A percentile compares a stretch with the other conserved stretches of the same genome.
phyloP scores from a whole-genome alignment of 495 filamentous ascomycete genomes.

The Friedmanniomyces endolithicus region DNA sequence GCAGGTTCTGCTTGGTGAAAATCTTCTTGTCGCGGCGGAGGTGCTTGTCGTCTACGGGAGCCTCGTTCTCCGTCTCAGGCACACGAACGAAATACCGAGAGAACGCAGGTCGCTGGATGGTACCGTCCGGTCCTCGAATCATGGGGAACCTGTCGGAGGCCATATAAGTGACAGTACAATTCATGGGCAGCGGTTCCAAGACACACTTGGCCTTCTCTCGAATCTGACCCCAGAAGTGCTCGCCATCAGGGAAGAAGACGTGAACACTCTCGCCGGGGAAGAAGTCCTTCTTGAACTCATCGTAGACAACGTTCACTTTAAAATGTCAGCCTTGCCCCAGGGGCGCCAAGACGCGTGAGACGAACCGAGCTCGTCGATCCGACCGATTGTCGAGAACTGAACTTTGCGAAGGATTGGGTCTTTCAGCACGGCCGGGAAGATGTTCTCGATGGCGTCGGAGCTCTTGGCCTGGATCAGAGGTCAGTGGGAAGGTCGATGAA shows the following conservation, averaged over 20 bases:
- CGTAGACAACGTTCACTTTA: slow-evolving; percentile 54
- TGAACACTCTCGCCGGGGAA: slow-evolving; percentile 83
- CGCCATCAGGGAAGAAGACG: slow-evolving; percentile 55
- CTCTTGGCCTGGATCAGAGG: slow-evolving; percentile 51
- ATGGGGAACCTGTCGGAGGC: neutral
- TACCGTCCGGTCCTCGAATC: slow-evolving; percentile 48
- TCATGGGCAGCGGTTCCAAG: slow-evolving; percentile 9
- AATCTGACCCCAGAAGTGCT: slow-evolving; percentile 63
- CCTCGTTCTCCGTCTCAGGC: slow-evolving; percentile 57
- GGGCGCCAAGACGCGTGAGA: neutral
- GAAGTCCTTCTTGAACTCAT: slow-evolving; percentile 86
- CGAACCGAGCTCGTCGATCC: slow-evolving; percentile 80
- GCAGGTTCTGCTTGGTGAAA: slow-evolving; percentile 89
- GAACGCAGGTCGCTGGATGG: slow-evolving; percentile 49
- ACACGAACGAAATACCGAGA: slow-evolving; percentile 72
- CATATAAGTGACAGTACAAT: neutral
- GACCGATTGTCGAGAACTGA: slow-evolving; percentile 80
- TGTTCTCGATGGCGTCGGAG: slow-evolving; percentile 75
- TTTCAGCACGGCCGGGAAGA: slow-evolving; percentile 83
- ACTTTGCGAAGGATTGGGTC: slow-evolving; percentile 80
- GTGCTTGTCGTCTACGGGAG: slow-evolving; percentile 65
- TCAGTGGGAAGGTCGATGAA: neutral
- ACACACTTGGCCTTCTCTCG: slow-evolving; percentile 76
- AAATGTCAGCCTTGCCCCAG: slow-evolving; percentile 19
- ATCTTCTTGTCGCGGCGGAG: slow-evolving; percentile 80